Percentiles rank a stretch among this genome's conserved stretches.
Evolutionary conservation across 169 alveolate species (phyloP).

Genomic region (Toxoplasma gondii): DNA sequence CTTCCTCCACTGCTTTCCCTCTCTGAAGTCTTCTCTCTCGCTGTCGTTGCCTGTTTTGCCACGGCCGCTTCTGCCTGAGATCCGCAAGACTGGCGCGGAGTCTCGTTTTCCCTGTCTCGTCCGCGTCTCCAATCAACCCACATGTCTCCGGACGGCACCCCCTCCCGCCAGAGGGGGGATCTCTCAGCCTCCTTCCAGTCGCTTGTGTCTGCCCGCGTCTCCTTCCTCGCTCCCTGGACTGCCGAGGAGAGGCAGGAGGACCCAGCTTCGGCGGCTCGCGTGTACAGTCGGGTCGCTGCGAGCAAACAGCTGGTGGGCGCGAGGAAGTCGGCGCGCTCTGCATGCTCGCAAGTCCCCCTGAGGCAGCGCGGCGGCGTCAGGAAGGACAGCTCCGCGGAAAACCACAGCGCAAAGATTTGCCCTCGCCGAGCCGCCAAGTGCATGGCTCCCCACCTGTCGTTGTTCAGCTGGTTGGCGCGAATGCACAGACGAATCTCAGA

Average conservation of each 20-base stretch:
- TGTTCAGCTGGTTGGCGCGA: constrained; percentile 23
- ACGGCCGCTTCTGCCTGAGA: not conserved
- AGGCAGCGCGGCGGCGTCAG: not conserved
- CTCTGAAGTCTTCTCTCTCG: not conserved
- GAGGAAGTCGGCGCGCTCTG: constrained; percentile 12
- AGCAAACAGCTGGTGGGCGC: not conserved
- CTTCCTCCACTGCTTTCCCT: too few relatives aligned
- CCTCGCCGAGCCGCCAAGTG: constrained; percentile 24
- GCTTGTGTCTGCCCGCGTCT: too few relatives aligned
- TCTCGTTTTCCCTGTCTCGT: not conserved
- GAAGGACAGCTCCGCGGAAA: not conserved
- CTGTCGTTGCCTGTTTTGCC: not conserved
- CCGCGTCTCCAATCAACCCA: too few relatives aligned
- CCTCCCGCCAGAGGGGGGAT: too few relatives aligned
- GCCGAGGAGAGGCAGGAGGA: not conserved
- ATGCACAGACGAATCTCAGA: not conserved
- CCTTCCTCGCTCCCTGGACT: not conserved
- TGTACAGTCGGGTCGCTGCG: not conserved
- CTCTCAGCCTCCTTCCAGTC: too few relatives aligned
- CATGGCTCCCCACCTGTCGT: not conserved
- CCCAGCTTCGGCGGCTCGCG: not conserved
- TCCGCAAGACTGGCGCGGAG: not conserved
- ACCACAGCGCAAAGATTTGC: not conserved
- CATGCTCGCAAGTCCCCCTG: not conserved
- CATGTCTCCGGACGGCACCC: too few relatives aligned